These are phyloP conservation scores for Boletus subcaerulescens DNA, from an alignment of 768 basidiomycete species.

Conservation along the genomic window DNA sequence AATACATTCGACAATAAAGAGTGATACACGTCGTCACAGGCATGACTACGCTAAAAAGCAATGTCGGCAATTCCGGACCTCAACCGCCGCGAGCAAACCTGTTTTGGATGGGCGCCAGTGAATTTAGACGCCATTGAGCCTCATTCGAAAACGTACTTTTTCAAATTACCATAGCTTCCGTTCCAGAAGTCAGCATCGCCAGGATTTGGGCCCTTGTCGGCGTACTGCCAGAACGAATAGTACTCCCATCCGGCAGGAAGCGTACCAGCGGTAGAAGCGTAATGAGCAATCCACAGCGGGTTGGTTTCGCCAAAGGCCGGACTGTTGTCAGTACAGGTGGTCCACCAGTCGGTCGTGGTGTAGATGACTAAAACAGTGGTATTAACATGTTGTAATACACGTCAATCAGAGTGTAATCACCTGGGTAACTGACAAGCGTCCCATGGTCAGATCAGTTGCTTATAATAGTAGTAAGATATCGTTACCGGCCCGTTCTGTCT, in stretches of 20 bases:
- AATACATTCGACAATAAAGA: too few species aligned
- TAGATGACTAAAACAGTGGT: slow-evolving; percentile 45
- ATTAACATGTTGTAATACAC: not conserved
- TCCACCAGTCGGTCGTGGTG: slow-evolving; percentile 69
- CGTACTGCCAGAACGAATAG: slow-evolving; percentile 61
- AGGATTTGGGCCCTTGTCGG: slow-evolving; percentile 51
- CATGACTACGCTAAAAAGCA: too few species aligned
- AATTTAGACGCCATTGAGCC: not conserved
- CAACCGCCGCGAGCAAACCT: slow-evolving; percentile 19
- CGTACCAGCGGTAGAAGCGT: slow-evolving; percentile 46
- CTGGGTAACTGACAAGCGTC: slow-evolving; percentile 35
- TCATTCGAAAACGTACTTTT: slow-evolving; percentile 28
- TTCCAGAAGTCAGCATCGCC: slow-evolving; percentile 60
- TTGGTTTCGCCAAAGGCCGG: slow-evolving; percentile 46
- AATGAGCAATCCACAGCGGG: slow-evolving; percentile 62
- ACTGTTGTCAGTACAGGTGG: slow-evolving; percentile 59
- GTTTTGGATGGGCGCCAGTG: not conserved
- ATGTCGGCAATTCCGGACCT: not conserved
- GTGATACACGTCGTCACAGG: too few species aligned
- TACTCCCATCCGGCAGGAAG: slow-evolving; percentile 60
- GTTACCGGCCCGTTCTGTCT: slow-evolving; percentile 43
- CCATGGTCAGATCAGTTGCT: not conserved
- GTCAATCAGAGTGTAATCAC: slow-evolving; percentile 22
- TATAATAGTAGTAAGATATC: not conserved
- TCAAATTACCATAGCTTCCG: slow-evolving; percentile 43